Percentiles rank a stretch among this genome's conserved stretches.
Conservation (phyloP, 2,329 filamentous ascomycete genomes). For the Monosporascus sp. region DNA sequence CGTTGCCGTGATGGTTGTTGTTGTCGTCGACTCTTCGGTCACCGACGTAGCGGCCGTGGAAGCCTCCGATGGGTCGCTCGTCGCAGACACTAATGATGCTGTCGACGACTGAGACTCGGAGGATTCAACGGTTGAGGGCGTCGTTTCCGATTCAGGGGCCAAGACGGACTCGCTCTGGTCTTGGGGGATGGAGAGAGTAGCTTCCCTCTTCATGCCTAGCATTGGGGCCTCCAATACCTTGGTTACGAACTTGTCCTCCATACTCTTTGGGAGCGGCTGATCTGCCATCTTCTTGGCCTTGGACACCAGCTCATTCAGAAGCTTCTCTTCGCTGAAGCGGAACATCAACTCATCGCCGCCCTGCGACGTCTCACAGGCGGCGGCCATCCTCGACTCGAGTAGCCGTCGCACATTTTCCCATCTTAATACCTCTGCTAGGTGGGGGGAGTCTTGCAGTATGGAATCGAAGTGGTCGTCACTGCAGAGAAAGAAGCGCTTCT, state of each 20-base stretch:
- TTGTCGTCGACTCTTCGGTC: slow-evolving; percentile 8
- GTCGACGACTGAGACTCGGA: slow-evolving; percentile 39
- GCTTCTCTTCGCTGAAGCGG: slow-evolving; percentile 67
- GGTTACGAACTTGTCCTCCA: slow-evolving; percentile 81
- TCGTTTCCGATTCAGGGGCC: slow-evolving; percentile 18
- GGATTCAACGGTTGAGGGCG: slow-evolving; percentile 25
- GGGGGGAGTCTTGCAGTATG: slow-evolving; percentile 48
- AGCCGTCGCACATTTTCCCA: slow-evolving; percentile 41
- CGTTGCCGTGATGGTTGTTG: slow-evolving; percentile 2
- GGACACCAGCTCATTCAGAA: slow-evolving; percentile 56
- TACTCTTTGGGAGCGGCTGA: slow-evolving; percentile 63
- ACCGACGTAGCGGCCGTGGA: slow-evolving; percentile 31
- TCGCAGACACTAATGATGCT: slow-evolving; percentile 30
- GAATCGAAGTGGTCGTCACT: slow-evolving; percentile 68
- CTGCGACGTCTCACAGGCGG: slow-evolving; percentile 75
- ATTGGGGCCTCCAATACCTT: slow-evolving; percentile 73
- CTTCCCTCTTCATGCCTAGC: slow-evolving; percentile 58
- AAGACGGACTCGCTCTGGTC: slow-evolving; percentile 5
- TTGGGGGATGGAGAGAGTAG: slow-evolving; percentile 14
- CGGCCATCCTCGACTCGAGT: slow-evolving; percentile 61
- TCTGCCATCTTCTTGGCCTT: slow-evolving; percentile 70
- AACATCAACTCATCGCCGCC: slow-evolving; percentile 84
- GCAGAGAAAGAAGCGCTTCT: slow-evolving; percentile 61
- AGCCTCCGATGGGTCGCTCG: slow-evolving; percentile 32
- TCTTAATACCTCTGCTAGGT: slow-evolving; percentile 53